phyloP scores from a whole-genome alignment of 2,329 filamentous ascomycete species.

The Bipolaris oryzae region DNA sequence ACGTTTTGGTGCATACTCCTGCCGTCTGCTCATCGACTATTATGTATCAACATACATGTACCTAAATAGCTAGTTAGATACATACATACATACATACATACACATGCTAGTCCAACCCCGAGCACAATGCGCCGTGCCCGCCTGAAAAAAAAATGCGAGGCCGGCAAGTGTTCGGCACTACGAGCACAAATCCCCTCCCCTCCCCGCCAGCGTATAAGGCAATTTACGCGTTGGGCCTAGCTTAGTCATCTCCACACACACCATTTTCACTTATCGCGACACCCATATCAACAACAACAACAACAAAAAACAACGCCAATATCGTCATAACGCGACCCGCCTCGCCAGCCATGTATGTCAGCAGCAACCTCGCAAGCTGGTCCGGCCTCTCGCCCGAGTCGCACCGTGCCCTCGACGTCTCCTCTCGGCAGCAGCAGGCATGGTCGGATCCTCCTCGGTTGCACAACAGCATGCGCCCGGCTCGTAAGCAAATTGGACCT shows the following conservation, averaged over 20 bases:
- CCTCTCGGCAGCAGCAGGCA: conserved; percentile 1
- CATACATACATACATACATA: conserved; percentile 18
- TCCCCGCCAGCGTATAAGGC: neutral
- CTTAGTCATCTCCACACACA: neutral
- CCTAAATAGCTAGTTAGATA: conserved; percentile 1
- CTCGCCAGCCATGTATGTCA: neutral
- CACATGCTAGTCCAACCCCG: conserved; percentile 27
- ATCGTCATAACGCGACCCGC: neutral
- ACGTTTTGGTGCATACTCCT: neutral
- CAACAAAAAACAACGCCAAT: neutral
- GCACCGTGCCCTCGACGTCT: neutral
- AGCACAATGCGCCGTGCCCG: conserved; percentile 24
- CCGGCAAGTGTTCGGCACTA: conserved; percentile 27
- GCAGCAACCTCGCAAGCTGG: neutral
- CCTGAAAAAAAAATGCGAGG: conserved; percentile 19
- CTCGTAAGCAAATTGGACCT: conserved; percentile 31
- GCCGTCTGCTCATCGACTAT: too few species aligned
- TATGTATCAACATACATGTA: neutral
- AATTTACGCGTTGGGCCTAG: neutral
- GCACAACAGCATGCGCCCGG: conserved; percentile 28
- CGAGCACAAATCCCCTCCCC: conserved; percentile 17
- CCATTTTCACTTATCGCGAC: neutral
- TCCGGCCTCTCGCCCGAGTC: neutral
- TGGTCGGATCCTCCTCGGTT: conserved; percentile 22
- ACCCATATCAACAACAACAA: neutral